A percentile compares a stretch with the other conserved stretches of the same genome.
These are phyloP conservation scores for Suillus tomentosus DNA, from an alignment of 768 basidiomycete genomes.

Conservation along the genomic window DNA sequence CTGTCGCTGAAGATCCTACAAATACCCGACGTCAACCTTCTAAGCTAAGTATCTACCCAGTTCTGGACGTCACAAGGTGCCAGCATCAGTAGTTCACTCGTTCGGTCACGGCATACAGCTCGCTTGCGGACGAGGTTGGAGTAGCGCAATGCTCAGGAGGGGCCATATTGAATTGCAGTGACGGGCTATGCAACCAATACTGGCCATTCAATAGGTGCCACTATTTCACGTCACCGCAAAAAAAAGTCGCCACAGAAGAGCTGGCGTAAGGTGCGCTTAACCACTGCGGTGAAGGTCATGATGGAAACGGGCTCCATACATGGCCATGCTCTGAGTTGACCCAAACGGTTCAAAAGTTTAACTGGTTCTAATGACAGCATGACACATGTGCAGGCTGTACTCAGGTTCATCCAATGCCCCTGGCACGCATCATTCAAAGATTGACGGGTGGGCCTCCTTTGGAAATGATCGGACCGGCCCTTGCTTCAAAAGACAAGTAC, in stretches of 20 bases:
- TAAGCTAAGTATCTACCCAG: neutral
- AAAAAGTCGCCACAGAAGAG: too few species aligned
- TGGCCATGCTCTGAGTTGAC: neutral
- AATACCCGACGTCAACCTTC: neutral
- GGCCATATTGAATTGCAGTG: neutral
- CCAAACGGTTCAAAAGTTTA: neutral
- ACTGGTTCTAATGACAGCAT: neutral
- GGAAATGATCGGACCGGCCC: neutral
- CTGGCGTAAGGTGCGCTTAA: neutral
- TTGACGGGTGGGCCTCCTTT: neutral
- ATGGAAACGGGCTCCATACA: neutral
- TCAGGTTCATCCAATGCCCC: neutral
- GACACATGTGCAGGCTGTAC: slow-evolving; percentile 2
- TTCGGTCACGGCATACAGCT: neutral
- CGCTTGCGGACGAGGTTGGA: neutral
- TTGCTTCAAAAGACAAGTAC: neutral
- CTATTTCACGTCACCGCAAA: too few species aligned
- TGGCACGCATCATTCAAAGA: neutral
- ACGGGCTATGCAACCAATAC: too few species aligned
- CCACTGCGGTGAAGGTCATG: neutral
- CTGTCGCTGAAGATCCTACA: neutral
- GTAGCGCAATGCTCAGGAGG: neutral
- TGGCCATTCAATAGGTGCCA: too few species aligned
- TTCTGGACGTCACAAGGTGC: neutral
- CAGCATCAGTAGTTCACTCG: neutral